These are phyloP conservation scores for Madurella fahalii DNA, from an alignment of 2,329 filamentous ascomycete species.

Conservation along the genomic window DNA sequence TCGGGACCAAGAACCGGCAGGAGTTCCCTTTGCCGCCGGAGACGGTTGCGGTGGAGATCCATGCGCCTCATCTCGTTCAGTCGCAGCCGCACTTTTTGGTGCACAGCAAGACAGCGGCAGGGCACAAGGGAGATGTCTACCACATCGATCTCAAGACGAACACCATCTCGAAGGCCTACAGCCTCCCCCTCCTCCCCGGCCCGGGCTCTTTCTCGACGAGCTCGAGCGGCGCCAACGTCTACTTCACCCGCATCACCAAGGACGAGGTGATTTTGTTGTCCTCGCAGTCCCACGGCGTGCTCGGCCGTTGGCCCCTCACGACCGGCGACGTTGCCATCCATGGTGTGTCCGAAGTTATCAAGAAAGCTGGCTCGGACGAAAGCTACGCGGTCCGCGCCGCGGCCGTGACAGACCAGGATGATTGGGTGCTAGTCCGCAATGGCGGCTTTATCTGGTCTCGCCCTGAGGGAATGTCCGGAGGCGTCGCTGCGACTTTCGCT, in stretches of 20 bases:
- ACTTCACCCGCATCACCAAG: constrained; percentile 77
- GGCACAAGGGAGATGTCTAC: constrained; percentile 81
- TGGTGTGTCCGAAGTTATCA: constrained; percentile 76
- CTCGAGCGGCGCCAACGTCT: constrained; percentile 74
- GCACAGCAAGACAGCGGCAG: constrained; percentile 65
- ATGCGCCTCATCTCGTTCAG: constrained; percentile 68
- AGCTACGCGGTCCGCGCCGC: constrained; percentile 77
- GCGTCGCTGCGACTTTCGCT: constrained; percentile 75
- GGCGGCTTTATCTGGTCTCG: constrained; percentile 77
- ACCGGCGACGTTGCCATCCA: constrained; percentile 50
- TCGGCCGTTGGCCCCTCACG: constrained; percentile 69
- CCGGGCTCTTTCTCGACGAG: constrained; percentile 74
- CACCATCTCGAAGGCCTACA: constrained; percentile 71
- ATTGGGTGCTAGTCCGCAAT: constrained; percentile 83
- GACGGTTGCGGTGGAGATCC: constrained; percentile 56
- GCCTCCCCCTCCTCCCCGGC: constrained; percentile 66
- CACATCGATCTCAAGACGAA: constrained; percentile 71
- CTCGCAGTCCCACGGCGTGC: constrained; percentile 69
- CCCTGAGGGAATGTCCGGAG: constrained; percentile 75
- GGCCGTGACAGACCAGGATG: constrained; percentile 60
- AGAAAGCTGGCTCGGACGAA: constrained; percentile 57
- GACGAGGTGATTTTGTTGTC: constrained; percentile 71
- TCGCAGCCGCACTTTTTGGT: constrained; percentile 80
- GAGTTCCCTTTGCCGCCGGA: constrained; percentile 49
- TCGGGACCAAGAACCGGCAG: constrained; percentile 56